Evolutionary conservation across 140 eudicot genomes (phyloP).

Genomic region (Senecio squalidus): DNA sequence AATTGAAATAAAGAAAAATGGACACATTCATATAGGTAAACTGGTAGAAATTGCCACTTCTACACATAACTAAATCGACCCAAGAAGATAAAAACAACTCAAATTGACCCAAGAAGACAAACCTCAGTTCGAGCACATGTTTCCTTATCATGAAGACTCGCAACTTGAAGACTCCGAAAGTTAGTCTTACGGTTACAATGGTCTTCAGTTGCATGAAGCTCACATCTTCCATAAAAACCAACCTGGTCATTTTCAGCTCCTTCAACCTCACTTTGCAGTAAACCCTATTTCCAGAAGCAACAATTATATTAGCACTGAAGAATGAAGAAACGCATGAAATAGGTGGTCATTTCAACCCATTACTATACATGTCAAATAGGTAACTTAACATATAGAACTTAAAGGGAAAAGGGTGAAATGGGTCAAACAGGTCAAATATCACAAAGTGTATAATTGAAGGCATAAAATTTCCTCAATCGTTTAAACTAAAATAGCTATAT

Average conservation of each 20-base stretch:
- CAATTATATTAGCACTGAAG: constrained; percentile 9
- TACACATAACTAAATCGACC: too few species aligned
- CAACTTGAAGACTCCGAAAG: constrained; percentile 22
- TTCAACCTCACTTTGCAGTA: constrained; percentile 66
- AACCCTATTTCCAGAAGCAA: constrained; percentile 34
- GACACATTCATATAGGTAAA: too few species aligned
- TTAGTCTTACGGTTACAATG: constrained; percentile 3
- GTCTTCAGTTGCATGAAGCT: constrained; percentile 44
- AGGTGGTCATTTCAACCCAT: neutral
- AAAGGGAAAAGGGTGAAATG: neutral
- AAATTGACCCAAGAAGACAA: constrained; percentile 9
- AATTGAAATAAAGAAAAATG: too few species aligned
- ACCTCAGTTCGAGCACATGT: constrained; percentile 84
- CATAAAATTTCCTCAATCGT: too few species aligned
- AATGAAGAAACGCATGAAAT: neutral
- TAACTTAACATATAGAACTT: neutral
- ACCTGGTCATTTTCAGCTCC: constrained; percentile 41
- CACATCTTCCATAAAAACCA: constrained; percentile 65
- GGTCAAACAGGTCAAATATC: too few species aligned
- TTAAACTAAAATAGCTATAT: too few species aligned
- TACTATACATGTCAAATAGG: neutral
- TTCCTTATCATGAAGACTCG: constrained; percentile 25
- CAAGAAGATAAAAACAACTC: too few species aligned
- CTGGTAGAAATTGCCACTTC: too few species aligned
- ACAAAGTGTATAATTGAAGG: too few species aligned